phyloP scores from a whole-genome alignment of 2,329 filamentous ascomycete genomes.

The Raffaelea deltoideospora region DNA sequence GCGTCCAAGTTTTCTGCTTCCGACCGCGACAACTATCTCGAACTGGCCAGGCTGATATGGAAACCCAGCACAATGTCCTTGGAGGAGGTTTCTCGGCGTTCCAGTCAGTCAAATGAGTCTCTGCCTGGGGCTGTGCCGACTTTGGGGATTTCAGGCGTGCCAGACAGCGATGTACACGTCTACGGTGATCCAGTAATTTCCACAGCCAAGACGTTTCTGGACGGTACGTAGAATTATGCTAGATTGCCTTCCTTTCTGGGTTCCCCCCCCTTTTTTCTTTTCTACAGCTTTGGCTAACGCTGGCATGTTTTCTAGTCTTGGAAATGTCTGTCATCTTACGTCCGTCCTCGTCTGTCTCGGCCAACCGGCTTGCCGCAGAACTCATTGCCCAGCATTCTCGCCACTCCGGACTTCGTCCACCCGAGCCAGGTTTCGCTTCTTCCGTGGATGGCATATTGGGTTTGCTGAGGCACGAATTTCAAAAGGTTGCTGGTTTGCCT shows the following conservation, averaged over 20 bases:
- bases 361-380: no score
- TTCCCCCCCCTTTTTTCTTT: background rate
- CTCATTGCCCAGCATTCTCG: no score
- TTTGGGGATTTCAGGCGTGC: no score
- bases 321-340: constrained; percentile 26
- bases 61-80: constrained; percentile 22
- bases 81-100: constrained; percentile 15
- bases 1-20: constrained; percentile 20
- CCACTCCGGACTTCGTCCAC: constrained; percentile 22
- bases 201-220: constrained; percentile 32
- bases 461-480: constrained; percentile 20
- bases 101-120: no score
- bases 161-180: no score
- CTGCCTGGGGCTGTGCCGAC: no score
- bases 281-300: no score
- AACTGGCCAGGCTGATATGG: constrained; percentile 32
- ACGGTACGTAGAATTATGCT: constrained; percentile 22
- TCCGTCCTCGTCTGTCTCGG: constrained; percentile 15
- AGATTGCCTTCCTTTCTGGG: background rate
- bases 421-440: constrained; percentile 18
- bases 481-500: constrained; percentile 8
- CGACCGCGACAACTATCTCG: constrained; percentile 24
- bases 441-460: constrained; percentile 22
- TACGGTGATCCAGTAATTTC: constrained; percentile 23
- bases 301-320: constrained; percentile 25